Percentiles rank a stretch among this genome's conserved stretches.
These are phyloP conservation scores for Boletus smithii DNA, from an alignment of 1,284 basidiomycete genomes.

Conservation along the genomic window DNA sequence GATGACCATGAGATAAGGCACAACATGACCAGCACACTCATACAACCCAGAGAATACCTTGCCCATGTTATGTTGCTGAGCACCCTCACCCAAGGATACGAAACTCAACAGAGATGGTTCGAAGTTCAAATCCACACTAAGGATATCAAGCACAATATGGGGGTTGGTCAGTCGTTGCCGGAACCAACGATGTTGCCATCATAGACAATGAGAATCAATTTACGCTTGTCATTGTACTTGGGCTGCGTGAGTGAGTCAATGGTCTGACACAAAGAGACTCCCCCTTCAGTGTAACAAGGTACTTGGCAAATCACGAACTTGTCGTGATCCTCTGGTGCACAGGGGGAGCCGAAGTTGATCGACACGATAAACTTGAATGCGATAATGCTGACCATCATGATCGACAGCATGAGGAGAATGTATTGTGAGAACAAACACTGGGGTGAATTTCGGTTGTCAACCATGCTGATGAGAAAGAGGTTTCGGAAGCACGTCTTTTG, in stretches of 20 bases:
- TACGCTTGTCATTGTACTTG: conserved; percentile 98
- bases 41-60: conserved; percentile 98
- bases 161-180: conserved; percentile 89
- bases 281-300: conserved; percentile 96
- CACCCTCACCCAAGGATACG: conserved; percentile 90
- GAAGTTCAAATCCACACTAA: conserved; percentile 89
- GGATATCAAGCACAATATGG: conserved; percentile 93
- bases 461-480: conserved; percentile 86
- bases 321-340: conserved; percentile 94
- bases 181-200: conserved; percentile 99
- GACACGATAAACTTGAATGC: conserved; percentile 98
- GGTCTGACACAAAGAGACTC: conserved; percentile 81
- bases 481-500: conserved; percentile 92
- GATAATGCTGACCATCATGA: conserved; percentile 94
- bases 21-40: conserved; percentile 91
- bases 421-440: conserved; percentile 92
- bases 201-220: conserved; percentile 91
- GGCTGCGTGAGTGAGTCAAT: conserved; percentile 93
- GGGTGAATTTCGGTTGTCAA: conserved; percentile 88
- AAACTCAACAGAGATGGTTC: conserved; percentile 96
- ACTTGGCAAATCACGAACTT: conserved; percentile 99
- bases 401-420: conserved; percentile 85
- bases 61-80: conserved; percentile 97
- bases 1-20: conserved; percentile 94
- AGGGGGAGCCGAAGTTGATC: conserved; percentile 79